Base-by-base conservation (phyloP, 495 filamentous ascomycete genomes). In the Penicillium cinerascens region DNA sequence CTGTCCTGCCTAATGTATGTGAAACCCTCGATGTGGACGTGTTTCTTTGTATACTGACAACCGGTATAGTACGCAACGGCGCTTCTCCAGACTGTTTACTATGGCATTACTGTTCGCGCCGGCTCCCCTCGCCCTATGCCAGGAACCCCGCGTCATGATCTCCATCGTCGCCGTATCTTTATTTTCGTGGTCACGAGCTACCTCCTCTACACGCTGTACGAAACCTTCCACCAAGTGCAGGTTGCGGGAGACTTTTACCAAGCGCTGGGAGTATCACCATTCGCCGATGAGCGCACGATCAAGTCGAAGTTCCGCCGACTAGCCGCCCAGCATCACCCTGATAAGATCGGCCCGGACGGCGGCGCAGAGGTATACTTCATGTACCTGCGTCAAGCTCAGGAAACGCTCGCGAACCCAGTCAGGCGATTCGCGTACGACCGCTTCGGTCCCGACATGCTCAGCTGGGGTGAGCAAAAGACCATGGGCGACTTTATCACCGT, bases 401-500 rank as follows among this genome's bases (percentile, higher is more conserved):
- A 98, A 58, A 89, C 87, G 10, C 81, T 98, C 13, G 63, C 81
- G 0, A 84, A 96, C 63, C 85, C 91, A 3, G 83, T 83, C 6
- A 86, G 82, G 69, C 82, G 92, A 41, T 95, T 92, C 65, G 93
- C 91, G 3, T 98, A 98, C 67, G 91, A 97, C 58, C 83, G 92
- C 11, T 95, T 96, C 69, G 93, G 93, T 0, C 83, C 88, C 0
- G 82, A 86, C 17, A 77, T 90, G n/a, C 58, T 85, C 8, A 61
- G 64, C 21, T 92, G 88, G 83, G 76, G 81, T 45, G 75, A 86
- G 40, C 85, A 83, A 71, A 75, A 77, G 47, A 92, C 87, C 1
- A 71, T 87, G 44, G 79, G 80, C 20, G 92, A 96, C 51, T 96
- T 80, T 60, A 65, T 95, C n/a, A 59, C 77, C 38, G 70, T 75